A percentile compares a stretch with the other conserved stretches of the same genome.
These are phyloP conservation scores for Thalassiosira allenii DNA, from an alignment of 352 stramenopile species.

Conservation along the genomic window DNA sequence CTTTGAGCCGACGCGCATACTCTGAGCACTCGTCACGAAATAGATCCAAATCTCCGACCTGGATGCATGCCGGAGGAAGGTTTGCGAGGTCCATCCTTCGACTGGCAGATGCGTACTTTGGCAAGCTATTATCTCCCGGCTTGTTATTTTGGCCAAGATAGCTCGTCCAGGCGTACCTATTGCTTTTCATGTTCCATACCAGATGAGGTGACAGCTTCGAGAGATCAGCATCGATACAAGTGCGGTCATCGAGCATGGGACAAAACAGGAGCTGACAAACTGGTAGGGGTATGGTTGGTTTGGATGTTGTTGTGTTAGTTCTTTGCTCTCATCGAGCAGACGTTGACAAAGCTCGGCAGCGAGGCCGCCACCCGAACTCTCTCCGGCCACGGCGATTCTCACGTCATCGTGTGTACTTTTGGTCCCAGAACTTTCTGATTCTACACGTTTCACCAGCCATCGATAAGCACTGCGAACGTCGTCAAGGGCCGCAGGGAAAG, in stretches of 20 bases:
- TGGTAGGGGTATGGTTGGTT: conserved; percentile 15
- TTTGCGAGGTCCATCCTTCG: conserved; percentile 35
- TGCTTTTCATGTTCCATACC: conserved; percentile 45
- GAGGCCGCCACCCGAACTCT: conserved; percentile 47
- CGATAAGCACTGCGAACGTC: conserved; percentile 36
- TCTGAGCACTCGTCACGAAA: conserved; percentile 42
- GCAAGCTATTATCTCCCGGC: conserved; percentile 28
- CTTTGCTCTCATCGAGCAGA: conserved; percentile 32
- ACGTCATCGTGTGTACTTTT: conserved; percentile 2
- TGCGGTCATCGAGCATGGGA: conserved; percentile 58
- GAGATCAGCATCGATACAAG: conserved; percentile 27
- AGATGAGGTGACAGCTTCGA: conserved; percentile 29
- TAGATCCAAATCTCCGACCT: conserved; percentile 42
- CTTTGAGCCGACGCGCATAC: conserved; percentile 30
- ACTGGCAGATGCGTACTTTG: conserved; percentile 39
- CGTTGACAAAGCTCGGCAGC: conserved; percentile 52
- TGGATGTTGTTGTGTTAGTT: too few relatives aligned
- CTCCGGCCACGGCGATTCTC: conserved; percentile 37
- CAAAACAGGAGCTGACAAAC: conserved; percentile 40
- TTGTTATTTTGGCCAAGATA: conserved; percentile 42
- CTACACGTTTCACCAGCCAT: conserved; percentile 31
- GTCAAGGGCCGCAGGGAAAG: conserved; percentile 50
- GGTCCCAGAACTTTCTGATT: background rate
- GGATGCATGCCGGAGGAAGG: conserved; percentile 39
- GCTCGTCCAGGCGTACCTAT: conserved; percentile 43